Evolutionary conservation across 2,329 filamentous ascomycete genomes (phyloP).

Genomic region (Penicillium sp.): DNA sequence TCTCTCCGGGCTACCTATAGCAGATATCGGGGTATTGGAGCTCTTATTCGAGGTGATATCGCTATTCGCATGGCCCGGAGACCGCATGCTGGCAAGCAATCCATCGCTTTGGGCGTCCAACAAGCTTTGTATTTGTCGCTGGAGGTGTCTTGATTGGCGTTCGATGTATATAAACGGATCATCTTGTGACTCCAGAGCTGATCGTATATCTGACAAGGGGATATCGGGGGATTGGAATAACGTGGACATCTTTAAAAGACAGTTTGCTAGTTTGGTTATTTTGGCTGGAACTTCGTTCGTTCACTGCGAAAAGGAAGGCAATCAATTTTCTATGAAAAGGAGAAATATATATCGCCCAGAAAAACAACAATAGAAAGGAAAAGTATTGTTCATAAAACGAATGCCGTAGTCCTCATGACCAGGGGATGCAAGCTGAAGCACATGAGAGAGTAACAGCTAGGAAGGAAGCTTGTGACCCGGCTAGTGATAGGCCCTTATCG

Average conservation of each 20-base stretch:
- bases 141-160: conserved; percentile 51
- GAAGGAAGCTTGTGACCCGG: background rate
- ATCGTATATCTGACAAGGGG: conserved; percentile 18
- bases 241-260: conserved; percentile 26
- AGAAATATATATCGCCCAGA: background rate
- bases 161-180: conserved; percentile 49
- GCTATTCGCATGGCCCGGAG: conserved; percentile 25
- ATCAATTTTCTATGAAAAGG: background rate
- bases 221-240: conserved; percentile 21
- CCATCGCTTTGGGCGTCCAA: conserved; percentile 60
- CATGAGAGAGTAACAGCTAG: background rate
- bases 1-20: conserved; percentile 25
- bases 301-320: background rate
- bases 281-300: background rate
- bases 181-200: conserved; percentile 27
- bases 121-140: conserved; percentile 55
- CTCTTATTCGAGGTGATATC: conserved; percentile 46
- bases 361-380: background rate
- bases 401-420: background rate
- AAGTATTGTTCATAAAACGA: background rate
- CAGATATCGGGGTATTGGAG: conserved; percentile 30
- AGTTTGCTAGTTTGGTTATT: conserved; percentile 4
- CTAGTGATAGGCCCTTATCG: background rate
- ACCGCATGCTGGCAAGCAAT: conserved; percentile 45
- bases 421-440: background rate